Evolutionary conservation across 1,139 yeast species (phyloP), one percentile per base, ranked within the genome.

Genomic region (Diutina scorzettiae): DNA sequence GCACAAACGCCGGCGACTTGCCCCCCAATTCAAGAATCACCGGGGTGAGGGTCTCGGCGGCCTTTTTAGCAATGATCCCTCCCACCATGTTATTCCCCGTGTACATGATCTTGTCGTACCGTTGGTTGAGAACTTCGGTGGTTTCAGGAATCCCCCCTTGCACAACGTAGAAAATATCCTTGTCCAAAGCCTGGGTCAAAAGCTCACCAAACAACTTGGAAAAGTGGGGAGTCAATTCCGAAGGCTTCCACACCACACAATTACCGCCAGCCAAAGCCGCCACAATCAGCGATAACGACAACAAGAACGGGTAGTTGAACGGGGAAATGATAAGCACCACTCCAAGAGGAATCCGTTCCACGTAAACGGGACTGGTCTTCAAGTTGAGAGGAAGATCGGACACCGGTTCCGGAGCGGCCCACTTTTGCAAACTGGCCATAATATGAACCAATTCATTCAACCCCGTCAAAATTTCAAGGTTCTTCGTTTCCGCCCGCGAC

Each of bases 211-310:
- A 57, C 24, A 74, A 69, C 27, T 60, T 57, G 5, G 87, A 66
- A 43, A 81, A 75, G 49, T 72, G 63, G 1, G 94, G 91, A 2
- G 82, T 75, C 46, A 71, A 58, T 58, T 91, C 97, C 29, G 84
- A 74, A 27, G 86, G 94, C 58, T 89, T 89, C 54, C 83, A 64
- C 20, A 84, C 77, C 23, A 84, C 93, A 6, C 79, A 70, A 58
- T 89, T 89, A 19, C 97, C 97, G 17, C 82, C 87, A 2, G 95
- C 87, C 51, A 91, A 64, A 1, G 96, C 96, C 25, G 86, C 86
- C 32, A 79, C 69, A 17, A 89, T 55, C 0, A 96, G 87, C 14
- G 75, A 66, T 21, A 87, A 49, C 0, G 85, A 55, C 48, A 89
- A 64, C 36, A 73, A 49, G 43, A 84, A 59, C 0, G 98, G 98